Evolutionary conservation across 352 stramenopile genomes (phyloP).

Genomic region (Aphanomyces astaci): DNA sequence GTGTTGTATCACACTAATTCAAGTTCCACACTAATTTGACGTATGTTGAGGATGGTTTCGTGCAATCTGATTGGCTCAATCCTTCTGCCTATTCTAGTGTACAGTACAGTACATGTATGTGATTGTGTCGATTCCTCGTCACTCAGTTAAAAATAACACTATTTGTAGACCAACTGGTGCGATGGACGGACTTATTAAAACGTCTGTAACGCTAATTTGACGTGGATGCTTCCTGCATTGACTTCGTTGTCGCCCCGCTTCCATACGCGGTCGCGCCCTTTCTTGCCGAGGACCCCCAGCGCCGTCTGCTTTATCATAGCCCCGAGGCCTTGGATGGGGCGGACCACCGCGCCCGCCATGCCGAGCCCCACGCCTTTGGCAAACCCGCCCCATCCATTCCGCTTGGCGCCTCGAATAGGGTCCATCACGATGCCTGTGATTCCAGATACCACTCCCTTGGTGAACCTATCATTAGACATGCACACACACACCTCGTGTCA

Average conservation of each 20-base stretch:
- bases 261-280: slow-evolving; percentile 32
- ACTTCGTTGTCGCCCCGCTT: slow-evolving; percentile 33
- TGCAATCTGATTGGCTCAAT: too few relatives aligned
- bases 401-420: slow-evolving; percentile 63
- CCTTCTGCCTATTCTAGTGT: too few relatives aligned
- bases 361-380: slow-evolving; percentile 62
- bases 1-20: too few relatives aligned
- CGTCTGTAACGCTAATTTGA: slow-evolving; percentile 58
- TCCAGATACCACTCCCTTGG: slow-evolving; percentile 58
- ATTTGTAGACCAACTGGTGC: slow-evolving; percentile 9
- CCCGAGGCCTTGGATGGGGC: slow-evolving; percentile 59
- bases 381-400: slow-evolving; percentile 61
- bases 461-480: too few relatives aligned
- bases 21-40: too few relatives aligned
- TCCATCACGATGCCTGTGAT: slow-evolving; percentile 75
- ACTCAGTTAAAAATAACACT: too few relatives aligned
- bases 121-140: too few relatives aligned
- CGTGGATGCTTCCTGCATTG: slow-evolving; percentile 42
- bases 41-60: too few relatives aligned
- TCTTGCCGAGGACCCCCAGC: slow-evolving; percentile 47
- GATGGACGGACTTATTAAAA: slow-evolving; percentile 30
- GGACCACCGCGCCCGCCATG: slow-evolving; percentile 61
- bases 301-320: slow-evolving; percentile 73
- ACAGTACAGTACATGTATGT: too few relatives aligned
- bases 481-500: too few relatives aligned